phyloP scores from a whole-genome alignment of 768 basidiomycete species.

The Leccinum variicolor region DNA sequence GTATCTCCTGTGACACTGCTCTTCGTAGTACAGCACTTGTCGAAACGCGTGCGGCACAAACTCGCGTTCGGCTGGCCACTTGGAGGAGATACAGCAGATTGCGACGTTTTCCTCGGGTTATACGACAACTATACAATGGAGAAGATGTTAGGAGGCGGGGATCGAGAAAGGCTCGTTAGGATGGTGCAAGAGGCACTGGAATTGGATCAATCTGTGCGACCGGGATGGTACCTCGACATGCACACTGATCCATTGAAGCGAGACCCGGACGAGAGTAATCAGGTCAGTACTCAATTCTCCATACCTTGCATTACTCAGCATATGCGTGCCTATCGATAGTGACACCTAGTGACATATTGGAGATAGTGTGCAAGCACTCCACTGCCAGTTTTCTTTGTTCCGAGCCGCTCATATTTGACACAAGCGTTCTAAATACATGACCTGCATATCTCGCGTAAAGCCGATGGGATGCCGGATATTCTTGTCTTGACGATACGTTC shows the following conservation, averaged over 20 bases:
- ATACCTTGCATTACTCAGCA: neutral
- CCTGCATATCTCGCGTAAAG: no score
- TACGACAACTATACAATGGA: neutral
- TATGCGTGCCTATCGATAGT: neutral
- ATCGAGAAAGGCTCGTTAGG: neutral
- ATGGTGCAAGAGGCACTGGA: neutral
- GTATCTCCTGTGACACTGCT: neutral
- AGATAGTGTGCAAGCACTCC: neutral
- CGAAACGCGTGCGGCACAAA: neutral
- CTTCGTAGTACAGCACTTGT: neutral
- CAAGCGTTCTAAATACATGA: neutral
- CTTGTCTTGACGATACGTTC: neutral
- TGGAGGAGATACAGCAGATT: neutral
- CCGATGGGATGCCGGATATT: neutral
- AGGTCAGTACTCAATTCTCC: neutral
- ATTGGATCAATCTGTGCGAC: neutral
- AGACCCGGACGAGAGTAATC: neutral
- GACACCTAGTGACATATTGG: neutral
- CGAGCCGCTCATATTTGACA: neutral
- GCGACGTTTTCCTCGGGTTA: neutral
- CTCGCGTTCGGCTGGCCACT: neutral
- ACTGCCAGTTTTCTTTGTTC: neutral
- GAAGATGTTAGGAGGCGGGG: neutral
- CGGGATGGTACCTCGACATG: neutral
- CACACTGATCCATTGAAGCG: neutral